These are phyloP conservation scores for Fusarium metavorans DNA, from an alignment of 2,329 filamentous ascomycete genomes.

Conservation along the genomic window DNA sequence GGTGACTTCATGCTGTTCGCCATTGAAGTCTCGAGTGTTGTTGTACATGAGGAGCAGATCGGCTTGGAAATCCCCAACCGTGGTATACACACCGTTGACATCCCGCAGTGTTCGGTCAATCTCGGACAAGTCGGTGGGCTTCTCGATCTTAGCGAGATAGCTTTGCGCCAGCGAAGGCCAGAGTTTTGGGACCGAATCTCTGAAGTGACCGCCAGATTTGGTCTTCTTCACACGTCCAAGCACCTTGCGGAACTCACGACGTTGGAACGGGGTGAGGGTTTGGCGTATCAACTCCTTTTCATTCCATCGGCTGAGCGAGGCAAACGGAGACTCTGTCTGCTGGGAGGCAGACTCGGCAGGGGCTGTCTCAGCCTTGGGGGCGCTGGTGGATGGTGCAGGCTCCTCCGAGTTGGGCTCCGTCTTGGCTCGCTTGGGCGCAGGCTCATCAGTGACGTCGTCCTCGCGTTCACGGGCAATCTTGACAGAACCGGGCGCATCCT, in stretches of 20 bases:
- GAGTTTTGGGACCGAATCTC: conserved; percentile 79
- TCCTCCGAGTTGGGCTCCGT: conserved; percentile 69
- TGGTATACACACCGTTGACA: conserved; percentile 68
- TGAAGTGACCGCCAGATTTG: conserved; percentile 81
- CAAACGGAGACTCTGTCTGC: conserved; percentile 41
- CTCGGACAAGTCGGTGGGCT: conserved; percentile 85
- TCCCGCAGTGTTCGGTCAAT: conserved; percentile 85
- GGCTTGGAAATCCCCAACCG: conserved; percentile 77
- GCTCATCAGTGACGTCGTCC: conserved; percentile 74
- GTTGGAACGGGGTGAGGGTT: conserved; percentile 69
- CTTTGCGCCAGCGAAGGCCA: conserved; percentile 82
- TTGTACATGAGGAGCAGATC: conserved; percentile 83
- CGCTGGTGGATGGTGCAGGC: conserved; percentile 24
- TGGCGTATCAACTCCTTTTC: conserved; percentile 59
- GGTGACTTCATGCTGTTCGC: conserved; percentile 79
- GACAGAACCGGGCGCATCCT: conserved; percentile 56
- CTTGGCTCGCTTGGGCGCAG: conserved; percentile 83
- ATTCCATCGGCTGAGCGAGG: conserved; percentile 53
- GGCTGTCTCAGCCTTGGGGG: conserved; percentile 25
- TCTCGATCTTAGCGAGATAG: conserved; percentile 74
- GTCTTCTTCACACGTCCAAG: conserved; percentile 87
- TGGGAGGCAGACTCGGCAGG: conserved; percentile 41
- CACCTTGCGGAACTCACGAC: conserved; percentile 72
- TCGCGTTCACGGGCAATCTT: conserved; percentile 83
- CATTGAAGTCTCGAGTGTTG: conserved; percentile 88